Evolutionary conservation across 176 grass and related monocot species (phyloP), one percentile per base, ranked within the genome.

Genomic region (Carex parvula): DNA sequence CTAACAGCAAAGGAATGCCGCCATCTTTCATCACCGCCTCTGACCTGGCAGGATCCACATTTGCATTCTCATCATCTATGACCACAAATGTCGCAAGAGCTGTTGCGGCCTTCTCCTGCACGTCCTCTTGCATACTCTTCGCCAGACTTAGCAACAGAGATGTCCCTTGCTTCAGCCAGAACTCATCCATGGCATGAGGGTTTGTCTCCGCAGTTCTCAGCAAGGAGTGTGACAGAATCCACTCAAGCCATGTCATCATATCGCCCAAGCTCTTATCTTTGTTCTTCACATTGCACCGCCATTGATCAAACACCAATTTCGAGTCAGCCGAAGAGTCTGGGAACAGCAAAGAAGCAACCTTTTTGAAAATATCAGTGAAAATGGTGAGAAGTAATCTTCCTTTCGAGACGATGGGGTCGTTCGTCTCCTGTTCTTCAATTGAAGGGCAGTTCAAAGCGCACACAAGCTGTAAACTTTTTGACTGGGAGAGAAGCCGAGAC

Each of bases 21-120:
- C 97, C 93, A 73, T 92, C 68, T 85, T 84, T 61, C 97, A 99
- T 99, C 67, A 99, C 97, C 1, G 88, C 88, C 84, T 94, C 93
- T 3, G 97, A 93, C 67, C 93, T 94, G 84, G 91, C 93, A 58
- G 91, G 91, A 79, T 99, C 97, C 84, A 99, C 97, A 89, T 87
- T 92, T 1, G 90, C 88, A 42, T 89, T 95, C 85, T 99, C 97
- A 75, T 96, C 93, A 79, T 99, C 93, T 63, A 95, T 90, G 82
- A 99, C 97, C 59, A 99, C 97, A 88, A 99, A 99, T 16, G 91
- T 99, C 24, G 97, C 97, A 84, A 99, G 81, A 0, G 91, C 90
- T 11, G 91, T 96, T 56, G 97, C 97, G 22, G 97, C 91, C n/a
- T 90, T 88, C 76, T 99, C 97, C 77, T 99, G 97, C 61, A 96